These are phyloP conservation scores for Penicillium taxi DNA, from an alignment of 495 filamentous ascomycete species.

Conservation along the genomic window DNA sequence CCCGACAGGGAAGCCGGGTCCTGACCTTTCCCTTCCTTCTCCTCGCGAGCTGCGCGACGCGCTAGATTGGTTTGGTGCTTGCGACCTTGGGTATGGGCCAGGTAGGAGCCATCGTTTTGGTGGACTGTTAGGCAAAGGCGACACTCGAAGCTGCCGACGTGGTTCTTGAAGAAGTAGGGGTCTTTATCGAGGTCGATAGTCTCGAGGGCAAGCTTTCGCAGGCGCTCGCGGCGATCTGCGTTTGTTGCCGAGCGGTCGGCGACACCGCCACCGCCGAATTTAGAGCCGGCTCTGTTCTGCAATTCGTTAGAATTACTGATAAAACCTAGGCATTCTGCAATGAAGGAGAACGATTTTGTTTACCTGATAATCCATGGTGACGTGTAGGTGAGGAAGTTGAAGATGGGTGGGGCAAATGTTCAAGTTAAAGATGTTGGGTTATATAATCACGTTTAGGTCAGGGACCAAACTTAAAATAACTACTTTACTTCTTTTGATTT, in stretches of 20 bases:
- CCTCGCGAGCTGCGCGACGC: constrained; percentile 84
- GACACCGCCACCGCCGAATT: constrained; percentile 96
- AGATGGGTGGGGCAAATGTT: constrained; percentile 16
- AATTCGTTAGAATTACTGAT: constrained; percentile 7
- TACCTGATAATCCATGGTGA: constrained; percentile 56
- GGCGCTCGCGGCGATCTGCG: constrained; percentile 91
- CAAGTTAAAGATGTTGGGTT: constrained; percentile 15
- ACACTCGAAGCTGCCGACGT: constrained; percentile 97
- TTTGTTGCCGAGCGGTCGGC: constrained; percentile 90
- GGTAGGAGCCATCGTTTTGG: constrained; percentile 98
- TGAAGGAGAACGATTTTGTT: constrained; percentile 2
- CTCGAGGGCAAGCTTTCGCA: constrained; percentile 96
- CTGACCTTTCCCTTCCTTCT: constrained; percentile 73
- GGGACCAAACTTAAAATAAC: not conserved
- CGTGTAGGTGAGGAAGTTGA: constrained; percentile 7
- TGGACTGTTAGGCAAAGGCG: constrained; percentile 97
- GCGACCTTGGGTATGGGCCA: constrained; percentile 95
- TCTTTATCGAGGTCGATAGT: constrained; percentile 99
- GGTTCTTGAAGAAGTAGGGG: constrained; percentile 99
- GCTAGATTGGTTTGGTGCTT: constrained; percentile 99
- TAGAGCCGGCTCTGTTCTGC: constrained; percentile 93
- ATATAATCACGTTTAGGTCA: constrained; percentile 18
- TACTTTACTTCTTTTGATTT: not conserved
- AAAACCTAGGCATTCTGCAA: no score
- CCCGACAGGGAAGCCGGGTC: constrained; percentile 62